Evolutionary conservation across 495 filamentous ascomycete species (phyloP).

Genomic region (Aspergillus avenaceus): DNA sequence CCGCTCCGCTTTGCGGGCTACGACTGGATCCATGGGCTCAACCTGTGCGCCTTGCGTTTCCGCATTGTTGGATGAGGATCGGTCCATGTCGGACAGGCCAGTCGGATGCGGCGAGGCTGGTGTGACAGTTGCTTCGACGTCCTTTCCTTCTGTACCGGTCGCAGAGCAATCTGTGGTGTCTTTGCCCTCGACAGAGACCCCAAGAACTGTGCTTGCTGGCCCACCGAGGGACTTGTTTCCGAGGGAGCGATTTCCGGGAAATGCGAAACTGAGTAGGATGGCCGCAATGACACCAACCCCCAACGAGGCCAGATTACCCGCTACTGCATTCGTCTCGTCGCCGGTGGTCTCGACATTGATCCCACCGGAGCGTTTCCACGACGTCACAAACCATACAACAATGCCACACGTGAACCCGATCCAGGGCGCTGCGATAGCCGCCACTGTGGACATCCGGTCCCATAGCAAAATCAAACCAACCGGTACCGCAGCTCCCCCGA

Average conservation of each 20-base stretch:
- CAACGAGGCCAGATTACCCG: constrained; percentile 35
- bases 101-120: too few species aligned
- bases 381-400: constrained; percentile 32
- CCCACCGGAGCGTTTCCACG: constrained; percentile 23
- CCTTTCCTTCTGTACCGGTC: not conserved
- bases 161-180: too few species aligned
- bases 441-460: constrained; percentile 32
- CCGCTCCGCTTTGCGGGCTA: constrained; percentile 23
- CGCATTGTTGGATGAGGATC: not conserved
- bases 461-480: constrained; percentile 36
- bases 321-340: constrained; percentile 34
- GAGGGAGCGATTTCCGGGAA: constrained; percentile 24
- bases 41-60: constrained; percentile 15
- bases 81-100: too few species aligned
- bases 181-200: constrained; percentile 19
- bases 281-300: constrained; percentile 29
- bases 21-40: constrained; percentile 35
- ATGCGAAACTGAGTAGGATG: constrained; percentile 26
- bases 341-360: constrained; percentile 32
- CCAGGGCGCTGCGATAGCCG: constrained; percentile 26
- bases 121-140: not conserved
- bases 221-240: constrained; percentile 19
- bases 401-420: constrained; percentile 28
- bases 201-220: constrained; percentile 26
- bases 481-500: constrained; percentile 39